Evolutionary conservation across 169 alveolate genomes (phyloP), one percentile per base, ranked within the genome.

Genomic region (Babesia bigemina): DNA sequence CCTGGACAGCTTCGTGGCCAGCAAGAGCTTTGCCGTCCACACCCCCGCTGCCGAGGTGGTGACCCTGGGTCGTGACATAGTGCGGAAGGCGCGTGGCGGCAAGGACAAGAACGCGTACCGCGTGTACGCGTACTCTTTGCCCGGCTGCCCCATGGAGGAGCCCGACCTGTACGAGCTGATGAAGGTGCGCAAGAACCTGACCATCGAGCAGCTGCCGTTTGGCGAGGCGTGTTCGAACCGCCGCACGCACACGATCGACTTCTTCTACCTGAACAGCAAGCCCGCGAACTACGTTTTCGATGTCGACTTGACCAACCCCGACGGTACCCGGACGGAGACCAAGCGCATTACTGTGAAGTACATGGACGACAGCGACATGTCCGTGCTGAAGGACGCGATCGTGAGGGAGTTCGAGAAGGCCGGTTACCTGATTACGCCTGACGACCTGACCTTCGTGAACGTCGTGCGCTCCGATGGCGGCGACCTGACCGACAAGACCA

Each of bases 111-210:
- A 60, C 8, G 79, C 59, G 24, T 72, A 56, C 55, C 75, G 75
- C 59, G 66, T 81, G 24, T 73, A 81, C 33, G 75, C 88, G 11
- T 81, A 81, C 48, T 56, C 84, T 6, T 36, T 81, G 29, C 88
- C 79, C 28, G 88, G 88, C 24, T 81, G 88, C 44, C 67, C 66
- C 4, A 76, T 69, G 22, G 88, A 81, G 57, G 75, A 73, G 29
- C 42, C 58, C 33, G 79, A 63, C 55, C 48, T 81, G 14, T 52
- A 58, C 42, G 50, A 60, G 11, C 19, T 63, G 67, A 65, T 81
- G 52, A 74, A 73, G 70, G 45, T 26, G 45, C 66, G 63, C 28
- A 62, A 61, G 55, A 24, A 56, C 28, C 28, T 53, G 24, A 57
- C 62, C 29, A 65, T 81, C 47, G 8, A 62, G n/a, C 33, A 22